Evolutionary conservation across 768 basidiomycete species (phyloP).

Genomic region (Psilocybe azurescens): DNA sequence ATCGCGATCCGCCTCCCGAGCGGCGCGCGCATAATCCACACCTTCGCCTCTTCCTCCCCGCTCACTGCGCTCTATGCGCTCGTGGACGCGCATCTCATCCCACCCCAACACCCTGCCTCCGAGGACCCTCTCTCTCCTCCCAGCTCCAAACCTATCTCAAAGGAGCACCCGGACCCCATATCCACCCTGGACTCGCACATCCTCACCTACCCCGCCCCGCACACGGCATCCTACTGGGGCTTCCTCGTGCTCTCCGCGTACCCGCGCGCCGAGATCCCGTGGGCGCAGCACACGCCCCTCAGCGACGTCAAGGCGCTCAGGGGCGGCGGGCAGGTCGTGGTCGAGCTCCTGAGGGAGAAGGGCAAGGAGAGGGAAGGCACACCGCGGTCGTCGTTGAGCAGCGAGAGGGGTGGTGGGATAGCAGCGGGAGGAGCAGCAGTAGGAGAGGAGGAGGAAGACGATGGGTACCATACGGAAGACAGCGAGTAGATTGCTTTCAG

Average conservation of each 20-base stretch:
- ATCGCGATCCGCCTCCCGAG: conserved; percentile 60
- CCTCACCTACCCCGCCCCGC: not conserved
- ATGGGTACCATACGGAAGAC: conserved; percentile 64
- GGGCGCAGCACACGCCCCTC: conserved; percentile 44
- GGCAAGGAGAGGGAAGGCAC: conserved; percentile 23
- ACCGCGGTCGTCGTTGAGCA: not conserved
- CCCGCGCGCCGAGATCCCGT: conserved; percentile 68
- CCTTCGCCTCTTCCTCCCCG: conserved; percentile 53
- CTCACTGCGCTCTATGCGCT: conserved; percentile 74
- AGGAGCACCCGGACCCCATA: not conserved
- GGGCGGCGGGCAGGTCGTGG: conserved; percentile 68
- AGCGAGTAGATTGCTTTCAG: conserved; percentile 30
- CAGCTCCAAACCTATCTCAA: not conserved
- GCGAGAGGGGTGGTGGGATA: not conserved
- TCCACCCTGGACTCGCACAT: not conserved
- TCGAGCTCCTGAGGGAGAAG: conserved; percentile 47
- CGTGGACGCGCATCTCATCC: conserved; percentile 67
- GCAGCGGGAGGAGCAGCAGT: not conserved
- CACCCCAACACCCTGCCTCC: conserved; percentile 38
- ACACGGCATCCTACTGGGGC: conserved; percentile 63
- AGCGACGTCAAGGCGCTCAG: conserved; percentile 52
- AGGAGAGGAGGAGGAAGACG: conserved; percentile 41
- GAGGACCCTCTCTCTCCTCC: conserved; percentile 51
- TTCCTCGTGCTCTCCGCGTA: conserved; percentile 75
- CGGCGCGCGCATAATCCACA: conserved; percentile 62